These are phyloP conservation scores for Cocos nucifera DNA, from an alignment of 176 grass and related monocot genomes.

Conservation along the genomic window DNA sequence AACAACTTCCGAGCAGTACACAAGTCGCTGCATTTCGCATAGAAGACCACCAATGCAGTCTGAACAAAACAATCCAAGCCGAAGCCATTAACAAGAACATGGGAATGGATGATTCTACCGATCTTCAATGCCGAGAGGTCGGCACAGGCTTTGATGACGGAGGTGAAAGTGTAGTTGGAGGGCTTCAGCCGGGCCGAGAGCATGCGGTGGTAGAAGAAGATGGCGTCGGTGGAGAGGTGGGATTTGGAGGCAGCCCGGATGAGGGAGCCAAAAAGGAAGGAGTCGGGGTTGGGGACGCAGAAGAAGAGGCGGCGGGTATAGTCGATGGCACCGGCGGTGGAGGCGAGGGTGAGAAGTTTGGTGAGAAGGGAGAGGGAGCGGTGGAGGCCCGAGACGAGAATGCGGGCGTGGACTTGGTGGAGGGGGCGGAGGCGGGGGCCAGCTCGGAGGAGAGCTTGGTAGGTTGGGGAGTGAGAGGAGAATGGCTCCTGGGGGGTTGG, in stretches of 20 bases:
- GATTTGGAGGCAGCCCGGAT: conserved; percentile 19
- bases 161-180: conserved; percentile 47
- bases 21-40: conserved; percentile 34
- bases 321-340: conserved; percentile 12
- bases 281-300: conserved; percentile 24
- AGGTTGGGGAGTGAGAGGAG: conserved; percentile 32
- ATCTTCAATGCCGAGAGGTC: conserved; percentile 33
- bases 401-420: conserved; percentile 39
- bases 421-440: conserved; percentile 31
- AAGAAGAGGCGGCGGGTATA: conserved; percentile 34
- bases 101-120: conserved; percentile 31
- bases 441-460: conserved; percentile 39
- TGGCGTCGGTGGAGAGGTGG: conserved; percentile 17
- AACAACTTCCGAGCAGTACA: conserved; percentile 47
- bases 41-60: conserved; percentile 26
- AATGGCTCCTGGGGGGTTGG: conserved; percentile 4
- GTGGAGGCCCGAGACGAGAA: conserved; percentile 34
- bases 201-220: conserved; percentile 42
- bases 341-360: conserved; percentile 26
- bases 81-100: conserved; percentile 29
- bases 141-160: conserved; percentile 42
- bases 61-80: conserved; percentile 31
- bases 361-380: conserved; percentile 33
- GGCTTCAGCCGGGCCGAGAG: conserved; percentile 26
- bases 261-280: conserved; percentile 50